phyloP scores from a whole-genome alignment of 768 basidiomycete genomes.

The Suillus plorans region DNA sequence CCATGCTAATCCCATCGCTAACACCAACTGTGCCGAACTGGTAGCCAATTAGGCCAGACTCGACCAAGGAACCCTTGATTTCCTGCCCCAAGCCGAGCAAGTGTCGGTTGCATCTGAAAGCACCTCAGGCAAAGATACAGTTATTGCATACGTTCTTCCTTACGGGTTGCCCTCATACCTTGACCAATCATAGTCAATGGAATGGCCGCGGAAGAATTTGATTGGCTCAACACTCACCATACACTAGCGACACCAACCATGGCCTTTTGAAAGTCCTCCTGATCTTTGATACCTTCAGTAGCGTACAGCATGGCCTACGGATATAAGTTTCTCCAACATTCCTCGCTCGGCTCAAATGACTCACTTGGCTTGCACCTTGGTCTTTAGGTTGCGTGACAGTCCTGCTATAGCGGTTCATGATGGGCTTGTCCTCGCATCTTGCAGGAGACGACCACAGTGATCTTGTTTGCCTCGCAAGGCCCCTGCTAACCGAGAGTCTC shows the following conservation, averaged over 20 bases:
- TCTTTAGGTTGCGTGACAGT: conserved; percentile 88
- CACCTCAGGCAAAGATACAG: conserved; percentile 2
- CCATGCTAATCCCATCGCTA: conserved; percentile 99
- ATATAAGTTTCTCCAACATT: conserved; percentile 1
- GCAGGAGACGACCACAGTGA: conserved; percentile 37
- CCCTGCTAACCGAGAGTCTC: conserved; percentile 12
- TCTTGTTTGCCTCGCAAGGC: conserved; percentile 28
- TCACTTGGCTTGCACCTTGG: conserved; percentile 92
- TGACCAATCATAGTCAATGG: conserved; percentile 13
- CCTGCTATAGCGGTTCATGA: conserved; percentile 74
- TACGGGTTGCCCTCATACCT: conserved; percentile 99
- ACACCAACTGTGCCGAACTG: conserved; percentile 98
- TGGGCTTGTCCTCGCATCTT: conserved; percentile 38
- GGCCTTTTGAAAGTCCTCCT: conserved; percentile 88
- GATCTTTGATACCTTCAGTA: conserved; percentile 83
- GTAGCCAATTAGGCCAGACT: conserved; percentile 82
- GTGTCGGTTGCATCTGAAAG: conserved; percentile 87
- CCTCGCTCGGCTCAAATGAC: conserved; percentile 5
- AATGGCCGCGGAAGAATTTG: conserved; percentile 9
- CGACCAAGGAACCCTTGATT: conserved; percentile 76
- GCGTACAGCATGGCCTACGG: conserved; percentile 95
- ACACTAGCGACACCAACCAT: conserved; percentile 98
- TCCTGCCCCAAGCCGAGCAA: conserved; percentile 85
- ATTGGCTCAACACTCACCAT: conserved; percentile 59
- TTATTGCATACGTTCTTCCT: conserved; percentile 30